Conservation (phyloP, 2,329 filamentous ascomycete species). For the Talaromyces sp. region DNA sequence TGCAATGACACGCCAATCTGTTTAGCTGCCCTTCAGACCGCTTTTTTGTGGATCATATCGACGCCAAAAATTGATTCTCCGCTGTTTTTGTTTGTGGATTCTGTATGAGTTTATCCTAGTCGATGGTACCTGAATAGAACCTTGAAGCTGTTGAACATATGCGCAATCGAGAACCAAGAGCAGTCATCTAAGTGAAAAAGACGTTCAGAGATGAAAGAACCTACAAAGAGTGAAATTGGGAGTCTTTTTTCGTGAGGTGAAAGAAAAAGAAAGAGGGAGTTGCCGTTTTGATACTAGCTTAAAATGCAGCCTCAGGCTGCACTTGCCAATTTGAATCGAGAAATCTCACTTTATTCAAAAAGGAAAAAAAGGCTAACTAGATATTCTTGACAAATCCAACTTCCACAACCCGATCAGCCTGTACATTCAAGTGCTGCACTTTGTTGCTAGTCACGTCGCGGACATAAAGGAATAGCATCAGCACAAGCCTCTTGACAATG, state of each 20-base stretch:
- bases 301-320: not conserved
- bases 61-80: not conserved
- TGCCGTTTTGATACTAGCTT: not conserved
- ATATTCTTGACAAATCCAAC: conserved; percentile 40
- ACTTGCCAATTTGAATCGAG: not conserved
- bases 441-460: conserved; percentile 37
- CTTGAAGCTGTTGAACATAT: not conserved
- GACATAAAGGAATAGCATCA: conserved; percentile 35
- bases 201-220: not conserved
- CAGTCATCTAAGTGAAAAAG: not conserved
- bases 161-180: too few relatives aligned
- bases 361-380: conserved; percentile 13
- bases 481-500: conserved; percentile 23
- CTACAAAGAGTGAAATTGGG: not conserved
- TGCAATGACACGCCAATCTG: not conserved
- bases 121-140: not conserved
- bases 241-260: not conserved
- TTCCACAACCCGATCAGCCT: conserved; percentile 35
- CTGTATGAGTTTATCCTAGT: not conserved
- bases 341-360: not conserved
- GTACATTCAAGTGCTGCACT: conserved; percentile 33
- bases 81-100: not conserved
- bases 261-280: not conserved
- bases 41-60: not conserved
- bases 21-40: not conserved